phyloP scores from a whole-genome alignment of 176 grass and related monocot species.

The Triticum monococcum region DNA sequence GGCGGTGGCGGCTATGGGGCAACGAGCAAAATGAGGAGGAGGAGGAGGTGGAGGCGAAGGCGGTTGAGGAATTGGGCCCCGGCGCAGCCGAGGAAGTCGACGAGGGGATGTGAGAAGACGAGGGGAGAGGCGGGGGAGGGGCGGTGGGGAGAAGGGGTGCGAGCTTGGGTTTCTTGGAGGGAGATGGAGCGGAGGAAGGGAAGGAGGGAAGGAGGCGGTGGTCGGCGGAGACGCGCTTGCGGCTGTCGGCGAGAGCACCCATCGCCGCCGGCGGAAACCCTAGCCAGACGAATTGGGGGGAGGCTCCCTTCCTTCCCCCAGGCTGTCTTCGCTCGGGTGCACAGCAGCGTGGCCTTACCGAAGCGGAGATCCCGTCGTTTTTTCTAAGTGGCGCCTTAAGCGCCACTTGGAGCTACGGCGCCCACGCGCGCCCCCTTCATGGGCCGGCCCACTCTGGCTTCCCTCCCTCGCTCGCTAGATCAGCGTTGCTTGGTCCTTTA shows the following conservation, averaged over 20 bases:
- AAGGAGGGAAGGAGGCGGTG: constrained; percentile 32
- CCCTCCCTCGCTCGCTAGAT: too few species aligned
- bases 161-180: constrained; percentile 34
- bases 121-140: constrained; percentile 1
- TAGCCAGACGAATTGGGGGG: constrained; percentile 17
- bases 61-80: not conserved
- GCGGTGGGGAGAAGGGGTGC: not conserved
- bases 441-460: too few species aligned
- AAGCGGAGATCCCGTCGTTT: not conserved
- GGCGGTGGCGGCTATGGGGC: not conserved
- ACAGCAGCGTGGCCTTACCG: not conserved
- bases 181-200: not conserved
- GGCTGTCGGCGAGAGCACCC: constrained; percentile 79
- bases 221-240: constrained; percentile 65
- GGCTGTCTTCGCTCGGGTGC: not conserved
- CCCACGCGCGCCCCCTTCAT: too few species aligned
- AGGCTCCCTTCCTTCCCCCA: not conserved
- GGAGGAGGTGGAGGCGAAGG: not conserved
- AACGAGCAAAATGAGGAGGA: not conserved
- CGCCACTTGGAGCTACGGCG: too few species aligned
- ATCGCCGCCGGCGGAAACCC: constrained; percentile 54
- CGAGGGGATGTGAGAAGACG: not conserved
- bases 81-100: not conserved
- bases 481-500: too few species aligned
- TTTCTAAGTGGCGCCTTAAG: too few species aligned